Evolutionary conservation across 257 asterid genomes (phyloP).

Genomic region (Anisodus acutangulus): DNA sequence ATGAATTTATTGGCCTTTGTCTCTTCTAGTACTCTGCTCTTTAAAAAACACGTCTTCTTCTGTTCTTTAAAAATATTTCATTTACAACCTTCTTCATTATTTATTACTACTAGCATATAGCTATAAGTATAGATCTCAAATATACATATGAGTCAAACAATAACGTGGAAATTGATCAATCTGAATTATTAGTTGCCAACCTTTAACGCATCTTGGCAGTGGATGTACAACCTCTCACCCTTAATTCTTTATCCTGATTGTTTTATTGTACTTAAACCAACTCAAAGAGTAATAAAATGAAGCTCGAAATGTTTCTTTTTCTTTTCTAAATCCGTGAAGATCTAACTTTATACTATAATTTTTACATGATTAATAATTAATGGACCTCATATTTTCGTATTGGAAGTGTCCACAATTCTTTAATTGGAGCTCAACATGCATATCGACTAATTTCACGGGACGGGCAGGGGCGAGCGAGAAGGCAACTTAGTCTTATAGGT

Average conservation of each 20-base stretch:
- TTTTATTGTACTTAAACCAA: neutral
- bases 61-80: constrained; percentile 32
- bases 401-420: neutral
- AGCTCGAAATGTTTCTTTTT: neutral
- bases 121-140: neutral
- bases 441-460: too few relatives aligned
- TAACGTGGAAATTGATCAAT: constrained; percentile 50
- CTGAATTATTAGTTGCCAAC: constrained; percentile 37
- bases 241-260: constrained; percentile 29
- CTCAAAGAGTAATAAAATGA: constrained; percentile 25
- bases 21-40: constrained; percentile 25
- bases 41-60: constrained; percentile 24
- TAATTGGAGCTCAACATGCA: too few relatives aligned
- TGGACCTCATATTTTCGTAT: neutral
- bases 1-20: constrained; percentile 69
- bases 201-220: constrained; percentile 65
- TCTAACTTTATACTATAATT: constrained; percentile 29
- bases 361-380: neutral
- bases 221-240: constrained; percentile 55
- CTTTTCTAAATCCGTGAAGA: constrained; percentile 29
- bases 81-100: neutral
- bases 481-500: too few relatives aligned
- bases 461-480: too few relatives aligned
- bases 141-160: constrained; percentile 48
- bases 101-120: neutral